These are phyloP conservation scores for Trametopsis cervina DNA, from an alignment of 768 basidiomycete genomes.

Conservation along the genomic window DNA sequence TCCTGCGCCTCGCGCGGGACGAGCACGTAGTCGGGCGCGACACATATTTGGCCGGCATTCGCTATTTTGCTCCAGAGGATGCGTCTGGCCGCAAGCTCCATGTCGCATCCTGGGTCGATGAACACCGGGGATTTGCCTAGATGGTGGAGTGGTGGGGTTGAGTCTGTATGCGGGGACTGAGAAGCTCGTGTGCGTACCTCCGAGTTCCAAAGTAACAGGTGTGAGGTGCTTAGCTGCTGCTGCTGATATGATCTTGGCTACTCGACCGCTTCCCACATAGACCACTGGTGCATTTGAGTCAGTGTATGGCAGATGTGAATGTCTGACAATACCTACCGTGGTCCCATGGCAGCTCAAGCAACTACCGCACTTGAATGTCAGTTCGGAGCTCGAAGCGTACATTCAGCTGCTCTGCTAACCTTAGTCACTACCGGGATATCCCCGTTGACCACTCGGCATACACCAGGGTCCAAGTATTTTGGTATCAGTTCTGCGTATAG, in stretches of 20 bases:
- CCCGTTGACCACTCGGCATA: constrained; percentile 66
- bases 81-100: constrained; percentile 59
- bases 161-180: not conserved
- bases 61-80: constrained; percentile 75
- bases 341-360: constrained; percentile 69
- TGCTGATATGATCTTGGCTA: constrained; percentile 59
- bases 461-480: constrained; percentile 65
- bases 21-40: constrained; percentile 53
- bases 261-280: constrained; percentile 31
- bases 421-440: constrained; percentile 57
- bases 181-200: too few species aligned
- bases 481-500: constrained; percentile 63
- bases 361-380: constrained; percentile 27
- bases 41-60: constrained; percentile 66
- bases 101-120: constrained; percentile 61
- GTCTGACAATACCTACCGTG: constrained; percentile 36
- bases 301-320: not conserved
- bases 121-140: constrained; percentile 66
- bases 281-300: constrained; percentile 16
- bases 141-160: too few species aligned
- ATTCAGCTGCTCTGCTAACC: too few species aligned
- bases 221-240: constrained; percentile 77
- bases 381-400: not conserved
- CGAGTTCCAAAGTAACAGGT: constrained; percentile 53
- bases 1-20: constrained; percentile 36